These are phyloP conservation scores for Komagataella ulmi DNA, from an alignment of 805 yeast species.

Conservation along the genomic window DNA sequence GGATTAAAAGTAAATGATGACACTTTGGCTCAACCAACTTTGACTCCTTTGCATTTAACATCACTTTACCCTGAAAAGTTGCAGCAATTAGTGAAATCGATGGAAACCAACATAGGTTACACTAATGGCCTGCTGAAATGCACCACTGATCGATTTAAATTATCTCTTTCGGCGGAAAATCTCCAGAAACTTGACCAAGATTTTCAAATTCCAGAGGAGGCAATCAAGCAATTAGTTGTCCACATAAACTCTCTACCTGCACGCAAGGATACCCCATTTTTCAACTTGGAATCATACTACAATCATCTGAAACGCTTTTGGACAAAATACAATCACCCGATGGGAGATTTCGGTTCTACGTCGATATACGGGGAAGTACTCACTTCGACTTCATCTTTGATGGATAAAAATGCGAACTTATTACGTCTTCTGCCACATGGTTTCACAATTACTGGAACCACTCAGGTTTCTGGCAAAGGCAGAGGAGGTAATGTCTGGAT, in stretches of 20 bases:
- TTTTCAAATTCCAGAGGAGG: constrained; percentile 40
- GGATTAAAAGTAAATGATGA: constrained; percentile 59
- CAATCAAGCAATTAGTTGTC: constrained; percentile 40
- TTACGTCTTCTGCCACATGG: constrained; percentile 59
- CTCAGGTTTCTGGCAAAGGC: constrained; percentile 87
- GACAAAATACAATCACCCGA: constrained; percentile 12
- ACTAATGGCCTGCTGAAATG: constrained; percentile 30
- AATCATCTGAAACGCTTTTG: constrained; percentile 22
- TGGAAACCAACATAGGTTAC: constrained; percentile 22
- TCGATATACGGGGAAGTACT: constrained; percentile 78
- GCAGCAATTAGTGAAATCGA: constrained; percentile 15
- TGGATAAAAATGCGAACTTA: constrained; percentile 58
- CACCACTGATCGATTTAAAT: constrained; percentile 39
- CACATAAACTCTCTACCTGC: constrained; percentile 31
- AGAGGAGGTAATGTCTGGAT: constrained; percentile 94
- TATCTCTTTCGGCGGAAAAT: constrained; percentile 24
- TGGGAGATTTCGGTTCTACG: constrained; percentile 41
- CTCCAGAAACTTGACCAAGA: constrained; percentile 15
- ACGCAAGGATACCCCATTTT: constrained; percentile 51
- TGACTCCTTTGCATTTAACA: constrained; percentile 54
- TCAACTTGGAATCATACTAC: constrained; percentile 49
- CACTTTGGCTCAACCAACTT: constrained; percentile 34
- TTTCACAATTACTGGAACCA: constrained; percentile 54
- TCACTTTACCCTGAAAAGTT: constrained; percentile 23
- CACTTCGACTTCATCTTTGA: constrained; percentile 71